phyloP scores from a whole-genome alignment of 208 protist species.

The Naegleria fowleri region DNA sequence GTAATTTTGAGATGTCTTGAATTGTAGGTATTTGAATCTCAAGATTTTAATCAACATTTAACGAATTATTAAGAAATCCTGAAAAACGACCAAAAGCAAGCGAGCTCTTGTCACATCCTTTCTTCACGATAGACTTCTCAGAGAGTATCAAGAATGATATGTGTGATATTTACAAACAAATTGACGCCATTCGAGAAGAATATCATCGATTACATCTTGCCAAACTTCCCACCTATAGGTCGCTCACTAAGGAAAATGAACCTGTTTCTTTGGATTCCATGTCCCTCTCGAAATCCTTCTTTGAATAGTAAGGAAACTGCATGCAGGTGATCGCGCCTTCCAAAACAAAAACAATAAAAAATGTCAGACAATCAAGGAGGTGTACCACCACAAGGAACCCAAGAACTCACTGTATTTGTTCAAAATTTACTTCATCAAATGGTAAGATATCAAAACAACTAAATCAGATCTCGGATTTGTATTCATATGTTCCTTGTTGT shows the following conservation, averaged over 20 bases:
- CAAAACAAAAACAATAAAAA: neutral
- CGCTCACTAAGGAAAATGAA: neutral
- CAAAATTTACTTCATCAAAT: conserved; percentile 86
- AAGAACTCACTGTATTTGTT: conserved; percentile 82
- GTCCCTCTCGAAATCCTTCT: neutral
- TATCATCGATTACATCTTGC: neutral
- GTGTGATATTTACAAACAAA: neutral
- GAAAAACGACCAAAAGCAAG: neutral
- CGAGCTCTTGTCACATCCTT: neutral
- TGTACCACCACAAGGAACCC: conserved; percentile 54
- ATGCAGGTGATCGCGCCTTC: too few species aligned
- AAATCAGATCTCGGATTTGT: neutral
- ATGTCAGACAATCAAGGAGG: neutral
- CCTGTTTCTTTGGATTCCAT: neutral
- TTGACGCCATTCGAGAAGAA: neutral
- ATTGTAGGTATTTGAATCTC: neutral
- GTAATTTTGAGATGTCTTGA: neutral
- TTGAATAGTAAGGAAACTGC: neutral
- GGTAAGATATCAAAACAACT: conserved; percentile 28
- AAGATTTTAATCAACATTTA: too few species aligned
- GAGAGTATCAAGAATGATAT: neutral
- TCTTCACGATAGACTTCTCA: neutral
- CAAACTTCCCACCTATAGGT: neutral
- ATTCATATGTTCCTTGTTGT: neutral
- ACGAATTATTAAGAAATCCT: neutral